Evolutionary conservation across 352 stramenopile species (phyloP).

Genomic region (Phytophthora foliorum): DNA sequence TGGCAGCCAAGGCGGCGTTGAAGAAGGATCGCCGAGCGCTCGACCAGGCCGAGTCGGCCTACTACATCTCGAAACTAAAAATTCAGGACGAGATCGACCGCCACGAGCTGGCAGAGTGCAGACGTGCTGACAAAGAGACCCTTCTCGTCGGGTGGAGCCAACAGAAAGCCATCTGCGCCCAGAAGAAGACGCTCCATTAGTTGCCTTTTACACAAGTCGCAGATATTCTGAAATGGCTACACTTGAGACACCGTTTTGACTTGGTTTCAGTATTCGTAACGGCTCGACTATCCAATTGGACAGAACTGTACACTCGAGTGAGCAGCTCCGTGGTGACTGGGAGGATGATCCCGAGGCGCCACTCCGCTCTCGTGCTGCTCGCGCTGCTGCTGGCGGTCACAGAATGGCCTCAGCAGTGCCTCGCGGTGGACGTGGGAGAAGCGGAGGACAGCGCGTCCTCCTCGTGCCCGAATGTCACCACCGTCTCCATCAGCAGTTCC

Average conservation of each 20-base stretch:
- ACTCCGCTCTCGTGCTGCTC: conserved; percentile 5
- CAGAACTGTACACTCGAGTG: background rate
- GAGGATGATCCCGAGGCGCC: conserved; percentile 4
- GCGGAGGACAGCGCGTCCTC: conserved; percentile 17
- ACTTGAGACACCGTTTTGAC: conserved; percentile 3
- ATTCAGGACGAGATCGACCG: conserved; percentile 47
- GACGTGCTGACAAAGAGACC: conserved; percentile 46
- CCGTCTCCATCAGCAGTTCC: conserved; percentile 25
- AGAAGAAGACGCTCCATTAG: conserved; percentile 34
- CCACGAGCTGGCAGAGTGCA: conserved; percentile 29
- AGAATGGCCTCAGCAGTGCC: conserved; percentile 1
- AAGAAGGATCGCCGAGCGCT: conserved; percentile 45
- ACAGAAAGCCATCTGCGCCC: conserved; percentile 46
- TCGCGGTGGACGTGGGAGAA: conserved; percentile 45
- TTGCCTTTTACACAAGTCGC: conserved; percentile 11
- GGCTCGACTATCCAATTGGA: conserved; percentile 14
- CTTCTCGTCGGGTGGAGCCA: conserved; percentile 58
- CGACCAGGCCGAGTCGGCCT: conserved; percentile 68
- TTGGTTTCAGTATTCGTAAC: conserved; percentile 17
- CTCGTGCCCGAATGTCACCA: conserved; percentile 46
- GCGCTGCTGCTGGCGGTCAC: conserved; percentile 15
- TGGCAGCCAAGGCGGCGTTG: conserved; percentile 52
- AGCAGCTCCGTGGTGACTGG: background rate
- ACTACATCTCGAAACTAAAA: conserved; percentile 60
- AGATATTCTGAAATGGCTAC: conserved; percentile 24